Base-by-base conservation (phyloP, 352 stramenopile genomes). In the Phytophthora rubi region DNA sequence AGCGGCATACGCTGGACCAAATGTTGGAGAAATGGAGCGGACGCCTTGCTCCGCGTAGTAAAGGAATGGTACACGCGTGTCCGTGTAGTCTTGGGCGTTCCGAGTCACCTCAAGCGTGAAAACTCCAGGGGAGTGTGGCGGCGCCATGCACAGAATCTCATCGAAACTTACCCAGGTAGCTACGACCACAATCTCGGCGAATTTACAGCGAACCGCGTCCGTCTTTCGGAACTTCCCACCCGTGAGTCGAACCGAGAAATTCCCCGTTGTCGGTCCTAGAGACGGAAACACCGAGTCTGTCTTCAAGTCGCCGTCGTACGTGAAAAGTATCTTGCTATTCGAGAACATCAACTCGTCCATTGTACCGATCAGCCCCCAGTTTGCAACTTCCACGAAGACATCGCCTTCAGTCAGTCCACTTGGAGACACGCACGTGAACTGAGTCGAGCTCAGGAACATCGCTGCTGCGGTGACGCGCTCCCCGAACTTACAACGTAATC, bases 1-100 rank as follows among this genome's bases (percentile, higher is more conserved):
- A 42, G 83, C 90, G 39, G 66, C 75, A 55, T 73, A 77, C 1
- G 89, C 84, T n/a, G 97, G 93, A 0, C 97, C 95, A 71, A 92
- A 96, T 13, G 94, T 80, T n/a, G 97, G 94, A 10, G 65, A 81
- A 35, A 98, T 96, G 3, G 80, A 71, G 12, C 70, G 57, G 2
- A 98, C 61, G 4, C 68, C 81, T 63, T 94, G 89, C 45, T 92
- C 79, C 6, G 82, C 71, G 69, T 98, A 98, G 71, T 92, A 98
- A 18, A 82, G 67, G 62, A 98, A 98, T 3, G 83, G 70, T 2
- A 88, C 49, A 0, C 68, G 65, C 1, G 73, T 83, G 47, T 88
- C 66, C 0, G 84, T 89, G 67, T 96, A 99, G 68, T 99, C 93
- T 72, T 98, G 94, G 32, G 86, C 91, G 70, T 99, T 99, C 47